Base-by-base conservation (phyloP, 257 asterid genomes). In the Striga asiatica region DNA sequence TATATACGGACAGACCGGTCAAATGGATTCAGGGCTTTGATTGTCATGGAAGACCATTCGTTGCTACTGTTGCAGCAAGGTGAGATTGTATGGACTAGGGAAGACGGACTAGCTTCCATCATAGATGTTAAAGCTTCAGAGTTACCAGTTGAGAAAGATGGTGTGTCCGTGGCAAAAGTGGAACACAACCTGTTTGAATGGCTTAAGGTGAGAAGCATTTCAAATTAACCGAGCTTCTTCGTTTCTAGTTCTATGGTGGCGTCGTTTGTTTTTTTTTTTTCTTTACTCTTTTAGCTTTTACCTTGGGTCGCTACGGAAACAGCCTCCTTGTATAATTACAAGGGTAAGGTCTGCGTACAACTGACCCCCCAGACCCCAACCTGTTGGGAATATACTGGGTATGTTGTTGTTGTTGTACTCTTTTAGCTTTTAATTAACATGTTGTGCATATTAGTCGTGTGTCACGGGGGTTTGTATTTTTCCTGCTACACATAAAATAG, bases 21-120 rank as follows among this genome's bases (percentile, higher is more conserved):
- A 65, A 76, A 82, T 22, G 99, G 99, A 21, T 92, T 84, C 71
- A 84, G 99, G 78, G 94, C 82, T 54, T 73, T 92, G 80, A 81
- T 92, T 65, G 97, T 88, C 75, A 79, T 88, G 95, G 99, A 88
- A 74, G 99, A 92, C 75, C 84, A 92, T 74, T 92, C 99, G 8
- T 66, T 92, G 56, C 54, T 81, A 61, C 69, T 92, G 64, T 58
- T 88, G 41, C 99, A 92, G 55, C 99, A 92, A 78, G 91, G 99
- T 31, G 93, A 65, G 62, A 66, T 84, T 70, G 99, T 92, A 39
- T 92, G 99, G 99, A 76, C 77, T 62, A 77, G 97, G 75, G 99
- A 92, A 73, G 99, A 92, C 60, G 99, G 93, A 2, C 76, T 92
- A 23, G 99, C 97, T 71, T 92, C 99, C 43, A 74, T 88, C 71